Evolutionary conservation across 331 rosid genomes (phyloP).

Genomic region (Telfairia occidentalis): DNA sequence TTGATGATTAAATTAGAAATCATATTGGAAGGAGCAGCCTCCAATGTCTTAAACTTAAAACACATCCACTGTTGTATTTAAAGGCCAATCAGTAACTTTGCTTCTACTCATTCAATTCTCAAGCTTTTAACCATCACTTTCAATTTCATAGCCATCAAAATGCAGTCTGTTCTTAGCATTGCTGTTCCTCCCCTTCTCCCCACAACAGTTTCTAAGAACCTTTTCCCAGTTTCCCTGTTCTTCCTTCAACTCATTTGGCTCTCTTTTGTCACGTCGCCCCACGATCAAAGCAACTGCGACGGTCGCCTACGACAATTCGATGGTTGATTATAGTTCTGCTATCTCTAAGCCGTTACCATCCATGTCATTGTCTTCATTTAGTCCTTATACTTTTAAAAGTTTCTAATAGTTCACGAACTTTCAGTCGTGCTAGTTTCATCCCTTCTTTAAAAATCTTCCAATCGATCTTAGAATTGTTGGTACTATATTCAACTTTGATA

Average conservation of each 20-base stretch:
- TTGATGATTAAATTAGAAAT: too few relatives aligned
- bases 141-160: conserved; percentile 6
- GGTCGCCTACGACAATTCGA: conserved; percentile 20
- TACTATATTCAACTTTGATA: too few relatives aligned
- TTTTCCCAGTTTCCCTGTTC: conserved; percentile 14
- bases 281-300: conserved; percentile 22
- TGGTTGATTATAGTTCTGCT: conserved; percentile 38
- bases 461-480: too few relatives aligned
- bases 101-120: background rate
- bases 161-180: conserved; percentile 43
- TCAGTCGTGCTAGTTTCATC: background rate
- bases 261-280: conserved; percentile 20
- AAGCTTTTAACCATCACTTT: background rate
- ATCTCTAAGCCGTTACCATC: conserved; percentile 26
- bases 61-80: background rate
- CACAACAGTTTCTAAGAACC: conserved; percentile 26
- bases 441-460: background rate
- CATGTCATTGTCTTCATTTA: too few relatives aligned
- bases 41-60: background rate
- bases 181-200: conserved; percentile 31
- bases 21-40: background rate
- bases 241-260: conserved; percentile 20
- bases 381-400: too few relatives aligned
- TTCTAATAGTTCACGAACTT: background rate
- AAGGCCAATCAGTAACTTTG: background rate